Evolutionary conservation across 805 yeast species (phyloP), one percentile per base, ranked within the genome.

Genomic region (Yarrowia sp.): DNA sequence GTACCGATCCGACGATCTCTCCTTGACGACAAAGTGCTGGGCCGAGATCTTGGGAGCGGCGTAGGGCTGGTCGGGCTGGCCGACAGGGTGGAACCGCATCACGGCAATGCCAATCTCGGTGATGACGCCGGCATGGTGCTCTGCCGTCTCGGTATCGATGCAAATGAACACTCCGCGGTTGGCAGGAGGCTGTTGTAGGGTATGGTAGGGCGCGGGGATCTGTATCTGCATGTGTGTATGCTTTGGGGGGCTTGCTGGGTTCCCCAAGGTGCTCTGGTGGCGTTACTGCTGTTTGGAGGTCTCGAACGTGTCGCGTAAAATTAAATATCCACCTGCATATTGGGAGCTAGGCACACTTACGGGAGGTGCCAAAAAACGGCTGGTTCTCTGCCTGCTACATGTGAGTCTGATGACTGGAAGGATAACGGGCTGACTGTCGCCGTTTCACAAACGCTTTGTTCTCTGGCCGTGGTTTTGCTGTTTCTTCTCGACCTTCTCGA

Each of bases 81-180:
- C 61, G 7, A n/a, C 47, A 1, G 61, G 61, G 6, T 55, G 61
- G 35, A 83, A 41, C 21, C 51, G 39, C 35, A 62, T 24, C n/a
- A 62, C 59, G 4, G 64, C 56, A 7, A 63, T 22, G 8, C 64
- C 64, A 24, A 63, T 60, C 29, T 63, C 64, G n/a, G 64, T 63
- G 32, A 63, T 61, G 13, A 32, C 32, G 10, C 55, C 25, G 9
- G 63, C 33, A 27, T 29, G 55, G 12, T 24, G 58, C 9, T 63
- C 64, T 7, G 46, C 44, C 18, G 33, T 42, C 44, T 63, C 64
- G n/a, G 56, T 36, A 10, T 63, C 64, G 18, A 63, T 35, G 32
- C 62, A 47, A n/a, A 62, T 39, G 25, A 47, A 46, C 42, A 60
- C 38, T 27, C 61, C 61, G 4, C 61, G 47, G 35, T 39, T 39